These are phyloP conservation scores for Pichia inconspicua DNA, from an alignment of 1,139 yeast species.

Conservation along the genomic window DNA sequence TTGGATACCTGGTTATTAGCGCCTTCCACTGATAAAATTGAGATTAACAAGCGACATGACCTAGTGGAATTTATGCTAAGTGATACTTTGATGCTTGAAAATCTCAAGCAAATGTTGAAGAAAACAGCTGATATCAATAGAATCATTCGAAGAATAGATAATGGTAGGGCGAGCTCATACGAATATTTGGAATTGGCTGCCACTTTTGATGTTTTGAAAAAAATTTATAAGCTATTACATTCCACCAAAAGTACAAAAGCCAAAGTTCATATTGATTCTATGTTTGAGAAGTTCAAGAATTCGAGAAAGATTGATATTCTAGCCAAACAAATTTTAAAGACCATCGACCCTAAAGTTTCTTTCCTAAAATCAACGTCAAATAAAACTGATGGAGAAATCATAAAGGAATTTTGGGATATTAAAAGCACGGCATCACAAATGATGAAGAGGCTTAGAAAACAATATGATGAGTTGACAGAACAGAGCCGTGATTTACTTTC, in stretches of 20 bases:
- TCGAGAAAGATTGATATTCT: conserved; percentile 14
- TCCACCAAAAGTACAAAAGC: conserved; percentile 4
- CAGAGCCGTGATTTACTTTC: conserved; percentile 26
- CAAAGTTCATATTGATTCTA: conserved; percentile 10
- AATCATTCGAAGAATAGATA: conserved; percentile 40
- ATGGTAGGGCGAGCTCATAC: conserved; percentile 22
- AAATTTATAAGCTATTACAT: conserved; percentile 15
- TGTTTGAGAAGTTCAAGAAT: conserved; percentile 17
- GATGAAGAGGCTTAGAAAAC: conserved; percentile 20
- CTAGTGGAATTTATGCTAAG: conserved; percentile 48
- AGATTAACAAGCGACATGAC: conserved; percentile 53
- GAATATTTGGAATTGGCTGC: conserved; percentile 26
- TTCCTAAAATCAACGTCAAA: conserved; percentile 13
- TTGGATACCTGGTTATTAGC: conserved; percentile 76
- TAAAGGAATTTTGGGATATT: conserved; percentile 22
- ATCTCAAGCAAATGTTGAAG: conserved; percentile 30
- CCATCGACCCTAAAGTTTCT: conserved; percentile 20
- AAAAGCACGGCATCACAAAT: conserved; percentile 18
- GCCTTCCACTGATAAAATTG: conserved; percentile 57
- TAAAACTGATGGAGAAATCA: conserved; percentile 20
- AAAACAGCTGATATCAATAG: conserved; percentile 45
- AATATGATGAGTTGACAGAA: conserved; percentile 28
- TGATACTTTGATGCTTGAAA: conserved; percentile 32
- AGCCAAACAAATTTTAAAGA: conserved; percentile 17
- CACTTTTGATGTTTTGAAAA: conserved; percentile 20